Percentiles rank a stretch among this genome's conserved stretches.
Evolutionary conservation across 2,329 filamentous ascomycete species (phyloP).

Genomic region (Stromatinia cepivora): DNA sequence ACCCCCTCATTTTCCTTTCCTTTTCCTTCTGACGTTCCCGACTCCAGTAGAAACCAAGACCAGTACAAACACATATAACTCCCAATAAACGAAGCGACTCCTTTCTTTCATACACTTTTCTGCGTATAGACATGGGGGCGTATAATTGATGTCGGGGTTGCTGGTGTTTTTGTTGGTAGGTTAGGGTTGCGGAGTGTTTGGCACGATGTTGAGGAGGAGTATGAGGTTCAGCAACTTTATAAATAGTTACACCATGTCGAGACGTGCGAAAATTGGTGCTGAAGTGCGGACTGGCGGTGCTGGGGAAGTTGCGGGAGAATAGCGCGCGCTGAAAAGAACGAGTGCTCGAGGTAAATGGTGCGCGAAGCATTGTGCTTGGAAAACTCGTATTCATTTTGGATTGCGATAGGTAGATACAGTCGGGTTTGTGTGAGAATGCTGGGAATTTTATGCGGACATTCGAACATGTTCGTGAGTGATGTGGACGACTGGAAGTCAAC

Average conservation of each 20-base stretch:
- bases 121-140: background rate
- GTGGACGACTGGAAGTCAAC: background rate
- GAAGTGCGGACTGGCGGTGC: background rate
- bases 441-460: background rate
- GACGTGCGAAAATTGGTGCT: background rate
- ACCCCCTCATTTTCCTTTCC: background rate
- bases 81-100: background rate
- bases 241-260: background rate
- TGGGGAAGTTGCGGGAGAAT: background rate
- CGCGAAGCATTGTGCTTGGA: background rate
- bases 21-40: background rate
- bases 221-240: too few relatives aligned
- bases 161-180: conserved; percentile 5
- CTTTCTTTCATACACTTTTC: background rate
- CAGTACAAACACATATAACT: background rate
- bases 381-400: background rate
- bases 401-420: background rate
- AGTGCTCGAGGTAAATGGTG: background rate
- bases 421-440: background rate
- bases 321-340: background rate
- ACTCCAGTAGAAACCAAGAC: background rate
- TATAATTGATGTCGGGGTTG: background rate
- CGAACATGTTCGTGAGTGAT: background rate
- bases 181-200: background rate
- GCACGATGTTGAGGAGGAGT: background rate